Evolutionary conservation across 208 protist species (phyloP), one percentile per base, ranked within the genome.

Genomic region (Acanthamoeba royreba): DNA sequence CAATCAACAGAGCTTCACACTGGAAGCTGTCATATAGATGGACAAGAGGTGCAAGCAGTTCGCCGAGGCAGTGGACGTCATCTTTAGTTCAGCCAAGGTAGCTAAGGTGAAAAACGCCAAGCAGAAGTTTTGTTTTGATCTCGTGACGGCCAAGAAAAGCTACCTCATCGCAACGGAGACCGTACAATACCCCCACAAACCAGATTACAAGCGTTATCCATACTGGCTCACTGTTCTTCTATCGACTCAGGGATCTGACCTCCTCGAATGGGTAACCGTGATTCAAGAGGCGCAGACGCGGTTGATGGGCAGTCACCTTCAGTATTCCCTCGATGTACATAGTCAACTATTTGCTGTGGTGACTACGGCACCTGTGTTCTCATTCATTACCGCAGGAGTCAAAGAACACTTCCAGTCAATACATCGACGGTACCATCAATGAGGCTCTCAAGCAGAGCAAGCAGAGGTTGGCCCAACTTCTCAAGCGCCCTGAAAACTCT

Each of bases 401-500:
- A 45, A 22, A 33, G 17, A n/a, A 81, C 28, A 33, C 22, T 19
- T 81, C 19, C 28, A 92, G n/a, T 9, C 45, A 92, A 28, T 92
- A 69, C 52, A 45, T 58, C 9, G 83, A 90, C 49, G 19, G 4
- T 1, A 1, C 83, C 47, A 90, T 66, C 40, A 58, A 90, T 33
- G 53, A 69, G 1, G 43, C 83, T 2, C 87, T 92, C 13, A 79
- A 79, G 35, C 4, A 4, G 42, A 92, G 87, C 87, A 92, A 92
- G 42, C 38, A 92, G n/a, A 15, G 87, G 38, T 40, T 92, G 9
- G 63, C 28, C 11, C 58, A 69, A 40, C 52, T 92, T 4, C 87
- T 92, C n/a, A 69, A 92, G 31, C 53, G 22, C 17, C 69, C 66
- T 0, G 61, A 74, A 22, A 96, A 96, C 81, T 46, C 74, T 40